These are phyloP conservation scores for Lasiosphaeriaceae sp. DNA, from an alignment of 495 filamentous ascomycete genomes.

Conservation along the genomic window DNA sequence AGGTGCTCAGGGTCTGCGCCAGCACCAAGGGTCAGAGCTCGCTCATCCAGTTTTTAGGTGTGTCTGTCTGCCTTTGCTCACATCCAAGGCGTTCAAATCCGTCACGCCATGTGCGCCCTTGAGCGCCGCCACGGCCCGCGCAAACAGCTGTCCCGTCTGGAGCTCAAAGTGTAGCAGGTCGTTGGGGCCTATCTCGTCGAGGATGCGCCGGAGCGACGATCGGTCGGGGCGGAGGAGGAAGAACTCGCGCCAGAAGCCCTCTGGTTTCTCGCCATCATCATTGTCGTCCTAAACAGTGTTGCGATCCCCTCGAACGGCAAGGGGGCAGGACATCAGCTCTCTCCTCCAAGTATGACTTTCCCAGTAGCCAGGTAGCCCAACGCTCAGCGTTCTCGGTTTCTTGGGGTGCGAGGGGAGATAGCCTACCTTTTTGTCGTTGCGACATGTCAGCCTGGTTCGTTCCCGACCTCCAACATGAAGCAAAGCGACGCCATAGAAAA, in stretches of 20 bases:
- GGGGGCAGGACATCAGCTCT: neutral
- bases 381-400: too few relatives aligned
- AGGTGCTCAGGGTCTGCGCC: slow-evolving; percentile 81
- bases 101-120: slow-evolving; percentile 57
- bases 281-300: slow-evolving; percentile 36
- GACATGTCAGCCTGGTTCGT: too few relatives aligned
- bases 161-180: slow-evolving; percentile 70
- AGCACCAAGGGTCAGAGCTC: too few relatives aligned
- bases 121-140: slow-evolving; percentile 64
- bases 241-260: slow-evolving; percentile 96
- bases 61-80: too few relatives aligned
- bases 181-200: slow-evolving; percentile 64
- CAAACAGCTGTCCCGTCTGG: slow-evolving; percentile 76
- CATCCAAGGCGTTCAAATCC: slow-evolving; percentile 83
- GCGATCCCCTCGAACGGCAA: too few relatives aligned
- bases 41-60: too few relatives aligned
- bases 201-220: slow-evolving; percentile 57
- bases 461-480: neutral
- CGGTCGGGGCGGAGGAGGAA: slow-evolving; percentile 82
- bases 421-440: too few relatives aligned
- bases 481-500: neutral
- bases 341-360: too few relatives aligned
- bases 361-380: too few relatives aligned
- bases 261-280: slow-evolving; percentile 63
- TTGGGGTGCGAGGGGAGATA: too few relatives aligned